Evolutionary conservation across 495 filamentous ascomycete genomes (phyloP).

Genomic region (Podospora appendiculata): DNA sequence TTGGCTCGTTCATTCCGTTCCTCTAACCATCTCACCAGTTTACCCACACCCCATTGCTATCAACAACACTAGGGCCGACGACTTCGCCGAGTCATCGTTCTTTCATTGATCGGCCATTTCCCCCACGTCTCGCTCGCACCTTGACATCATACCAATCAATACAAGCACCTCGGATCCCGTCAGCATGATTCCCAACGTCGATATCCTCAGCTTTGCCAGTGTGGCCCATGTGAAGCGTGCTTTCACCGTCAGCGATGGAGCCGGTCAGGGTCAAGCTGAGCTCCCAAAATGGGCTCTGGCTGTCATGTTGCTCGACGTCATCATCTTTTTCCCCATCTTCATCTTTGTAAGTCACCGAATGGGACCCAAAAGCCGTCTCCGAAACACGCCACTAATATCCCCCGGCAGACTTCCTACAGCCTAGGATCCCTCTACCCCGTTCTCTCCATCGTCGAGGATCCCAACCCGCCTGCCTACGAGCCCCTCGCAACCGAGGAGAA

Average conservation of each 20-base stretch:
- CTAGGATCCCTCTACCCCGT: constrained; percentile 31
- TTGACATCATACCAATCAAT: background rate
- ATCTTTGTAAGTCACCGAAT: constrained; percentile 23
- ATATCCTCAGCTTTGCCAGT: too few relatives aligned
- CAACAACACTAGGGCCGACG: background rate
- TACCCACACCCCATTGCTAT: background rate
- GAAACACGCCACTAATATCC: background rate
- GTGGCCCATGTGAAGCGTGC: too few relatives aligned
- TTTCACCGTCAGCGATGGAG: background rate
- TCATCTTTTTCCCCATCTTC: constrained; percentile 32
- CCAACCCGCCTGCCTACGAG: constrained; percentile 40
- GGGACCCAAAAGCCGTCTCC: background rate
- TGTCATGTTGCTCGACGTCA: constrained; percentile 16
- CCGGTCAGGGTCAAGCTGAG: constrained; percentile 4
- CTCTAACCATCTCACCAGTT: background rate
- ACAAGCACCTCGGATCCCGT: background rate
- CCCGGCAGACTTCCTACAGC: constrained; percentile 30
- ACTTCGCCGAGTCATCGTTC: background rate
- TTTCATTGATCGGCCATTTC: background rate
- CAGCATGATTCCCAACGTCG: background rate
- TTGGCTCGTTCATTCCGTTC: background rate
- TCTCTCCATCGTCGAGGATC: constrained; percentile 42
- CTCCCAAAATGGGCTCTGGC: constrained; percentile 1
- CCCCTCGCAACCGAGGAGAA: constrained; percentile 17
- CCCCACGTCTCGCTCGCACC: background rate